Percentiles rank a stretch among this genome's conserved stretches.
Conservation (phyloP, 1,139 yeast species). For the Geotrichum fermentans region DNA sequence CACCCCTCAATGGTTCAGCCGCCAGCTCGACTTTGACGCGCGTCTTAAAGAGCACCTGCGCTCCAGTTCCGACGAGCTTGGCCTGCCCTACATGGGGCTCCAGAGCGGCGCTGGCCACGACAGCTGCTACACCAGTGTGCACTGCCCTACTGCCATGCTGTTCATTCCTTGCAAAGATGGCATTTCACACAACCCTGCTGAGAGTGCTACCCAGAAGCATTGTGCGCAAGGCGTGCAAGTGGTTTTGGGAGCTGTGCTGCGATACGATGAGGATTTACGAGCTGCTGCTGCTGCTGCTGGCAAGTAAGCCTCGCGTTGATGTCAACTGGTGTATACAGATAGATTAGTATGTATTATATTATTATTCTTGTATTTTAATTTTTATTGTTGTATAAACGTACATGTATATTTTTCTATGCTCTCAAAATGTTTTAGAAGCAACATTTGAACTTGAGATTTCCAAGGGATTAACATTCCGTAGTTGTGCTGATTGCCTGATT, state of each 20-base stretch:
- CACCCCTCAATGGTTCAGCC: constrained; percentile 42
- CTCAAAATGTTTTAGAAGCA: neutral
- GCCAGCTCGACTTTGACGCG: constrained; percentile 54
- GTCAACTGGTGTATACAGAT: no score
- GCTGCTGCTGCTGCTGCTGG: constrained; percentile 2
- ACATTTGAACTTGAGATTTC: no score
- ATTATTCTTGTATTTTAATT: no score
- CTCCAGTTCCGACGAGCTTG: constrained; percentile 48
- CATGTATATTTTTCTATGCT: no score
- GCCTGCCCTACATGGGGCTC: constrained; percentile 46
- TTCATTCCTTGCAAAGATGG: constrained; percentile 69
- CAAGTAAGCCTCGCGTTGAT: neutral
- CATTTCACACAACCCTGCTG: constrained; percentile 64
- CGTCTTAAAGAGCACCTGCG: constrained; percentile 49
- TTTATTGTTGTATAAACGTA: no score
- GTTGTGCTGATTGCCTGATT: no score
- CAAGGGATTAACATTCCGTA: no score
- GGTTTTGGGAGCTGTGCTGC: constrained; percentile 53
- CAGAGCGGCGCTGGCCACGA: constrained; percentile 75
- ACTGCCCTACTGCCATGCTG: constrained; percentile 68
- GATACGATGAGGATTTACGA: constrained; percentile 44
- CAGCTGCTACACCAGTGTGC: constrained; percentile 52
- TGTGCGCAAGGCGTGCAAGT: constrained; percentile 56
- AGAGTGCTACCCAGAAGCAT: constrained; percentile 59
- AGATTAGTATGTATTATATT: no score